Evolutionary conservation across 2,329 filamentous ascomycete species (phyloP), one percentile per base, ranked within the genome.

Genomic region (Trichophyton schoenleinii): DNA sequence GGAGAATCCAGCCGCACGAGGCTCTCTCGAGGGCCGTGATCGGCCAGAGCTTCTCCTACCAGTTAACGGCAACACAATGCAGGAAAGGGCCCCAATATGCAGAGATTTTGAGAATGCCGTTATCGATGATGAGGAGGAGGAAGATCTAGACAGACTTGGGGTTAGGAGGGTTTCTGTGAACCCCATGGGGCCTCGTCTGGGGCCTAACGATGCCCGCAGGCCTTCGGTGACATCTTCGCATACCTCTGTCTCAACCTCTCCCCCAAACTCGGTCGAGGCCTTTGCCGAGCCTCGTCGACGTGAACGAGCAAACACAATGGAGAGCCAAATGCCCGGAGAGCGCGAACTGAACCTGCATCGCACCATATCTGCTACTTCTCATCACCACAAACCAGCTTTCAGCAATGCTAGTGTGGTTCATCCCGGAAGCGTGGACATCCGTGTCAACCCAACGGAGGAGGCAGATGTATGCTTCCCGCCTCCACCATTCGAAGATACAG

Each of bases 211-310:
- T 63, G 72, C 67, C 59, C 67, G 74, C 58, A 28, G 52, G 11
- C 52, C 52, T 7, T 81, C 79, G 42, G 72, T 78, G 62, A 73
- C 73, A 20, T 79, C 78, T 18, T 82, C 80, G 3, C 71, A 73
- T 2, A 81, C 81, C 22, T 83, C 82, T 57, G 82, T 89, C 61
- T 90, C 89, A 0, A 78, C 83, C 1, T 97, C 94, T 4, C 92
- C 92, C 9, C 94, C 94, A 6, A 99, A 96, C 73, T 99, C 94
- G 0, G 91, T 99, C 59, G 95, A 97, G 73, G 94, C 94, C 3
- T 99, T 99, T 74, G 94, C 94, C 18, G 89, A 94, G 69, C 89
- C 89, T 61, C 87, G 90, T 58, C 88, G 90, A 63, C 87, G 91
- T 63, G 89, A 92, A 70, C 87, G 91, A 49, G 81, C 84, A 57